Percentiles rank a stretch among this genome's conserved stretches.
Evolutionary conservation across 2,329 filamentous ascomycete species (phyloP).

Genomic region (Aquanectria penicillioides): DNA sequence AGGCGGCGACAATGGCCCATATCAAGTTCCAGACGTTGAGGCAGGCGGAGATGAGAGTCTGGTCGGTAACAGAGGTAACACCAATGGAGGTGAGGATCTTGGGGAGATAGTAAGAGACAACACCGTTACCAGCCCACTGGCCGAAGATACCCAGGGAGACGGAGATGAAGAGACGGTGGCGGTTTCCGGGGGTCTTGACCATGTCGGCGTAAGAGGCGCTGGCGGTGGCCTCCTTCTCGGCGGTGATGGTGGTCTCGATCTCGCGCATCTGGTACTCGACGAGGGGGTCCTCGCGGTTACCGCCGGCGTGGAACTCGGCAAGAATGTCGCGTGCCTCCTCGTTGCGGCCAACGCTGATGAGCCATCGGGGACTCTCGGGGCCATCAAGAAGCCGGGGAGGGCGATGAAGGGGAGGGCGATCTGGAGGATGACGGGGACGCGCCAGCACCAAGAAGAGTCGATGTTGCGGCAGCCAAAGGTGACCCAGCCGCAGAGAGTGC

Average conservation of each 20-base stretch:
- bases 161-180: constrained; percentile 32
- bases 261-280: constrained; percentile 52
- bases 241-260: constrained; percentile 48
- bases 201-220: constrained; percentile 30
- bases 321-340: constrained; percentile 49
- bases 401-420: constrained; percentile 27
- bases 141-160: constrained; percentile 42
- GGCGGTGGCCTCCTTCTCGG: constrained; percentile 35
- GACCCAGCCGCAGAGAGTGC: constrained; percentile 30
- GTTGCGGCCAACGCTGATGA: constrained; percentile 44
- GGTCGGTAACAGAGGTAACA: constrained; percentile 48
- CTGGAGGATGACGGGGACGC: constrained; percentile 38
- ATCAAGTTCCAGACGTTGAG: constrained; percentile 53
- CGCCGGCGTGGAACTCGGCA: constrained; percentile 52
- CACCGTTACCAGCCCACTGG: constrained; percentile 46
- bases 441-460: constrained; percentile 36
- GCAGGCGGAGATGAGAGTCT: constrained; percentile 53
- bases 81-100: constrained; percentile 51
- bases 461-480: constrained; percentile 32
- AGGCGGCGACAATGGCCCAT: constrained; percentile 47
- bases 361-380: constrained; percentile 47
- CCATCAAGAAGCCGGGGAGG: constrained; percentile 44
- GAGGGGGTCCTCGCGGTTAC: constrained; percentile 48
- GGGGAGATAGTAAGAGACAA: constrained; percentile 51
- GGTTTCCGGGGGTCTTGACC: constrained; percentile 29